Base-by-base conservation (phyloP, 371 early-diverging fungal species). In the Rhizomucor pusillus region DNA sequence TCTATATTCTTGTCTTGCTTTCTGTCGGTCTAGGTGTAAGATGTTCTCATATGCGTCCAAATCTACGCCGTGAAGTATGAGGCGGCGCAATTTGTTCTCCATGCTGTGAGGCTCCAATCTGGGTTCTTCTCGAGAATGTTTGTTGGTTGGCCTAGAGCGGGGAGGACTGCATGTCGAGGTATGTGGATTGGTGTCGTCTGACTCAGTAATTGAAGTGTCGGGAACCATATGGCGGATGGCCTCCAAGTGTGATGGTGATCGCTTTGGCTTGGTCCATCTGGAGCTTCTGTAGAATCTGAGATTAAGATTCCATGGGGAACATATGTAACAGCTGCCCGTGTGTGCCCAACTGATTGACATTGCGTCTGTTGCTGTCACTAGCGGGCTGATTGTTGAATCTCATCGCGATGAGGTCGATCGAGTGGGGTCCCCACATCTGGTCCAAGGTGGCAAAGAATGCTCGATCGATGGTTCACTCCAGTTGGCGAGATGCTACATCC, bases 91-190 rank as follows among this genome's bases (percentile, higher is more conserved):
- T 37, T 11, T 44, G 19, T 44, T 14, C 19, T 10, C 45, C 45
- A 44, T 44, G 45, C 45, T 19, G 45, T 18, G 12, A 44, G 9
- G 19, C 9, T n/a, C 45, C 45, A 44, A 19, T 44, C 14, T 19
- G 19, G 45, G 45, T 44, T 44, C 45, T 44, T 44, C 45, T 11
- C 45, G 45, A 44, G 45, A 19, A 19, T 19, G 45, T 44, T 44
- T 44, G 12, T 11, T 18, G 12, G 9, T 11, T n/a, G 45, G 9
- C n/a, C 12, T 11, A 19, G 45, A 14, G 18, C n/a, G 9, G 45
- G 45, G 45, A 44, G 45, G 9, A 44, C 45, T 44, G 45, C 45
- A 9, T 9, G 10, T 19, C 45, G 45, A 9, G 19, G 45, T 14
- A 44, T 44, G 14, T 9, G 12, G 45, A 11, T 11, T 18, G 45